Evolutionary conservation across 805 yeast species (phyloP).

Genomic region (Clavispora asparagi): DNA sequence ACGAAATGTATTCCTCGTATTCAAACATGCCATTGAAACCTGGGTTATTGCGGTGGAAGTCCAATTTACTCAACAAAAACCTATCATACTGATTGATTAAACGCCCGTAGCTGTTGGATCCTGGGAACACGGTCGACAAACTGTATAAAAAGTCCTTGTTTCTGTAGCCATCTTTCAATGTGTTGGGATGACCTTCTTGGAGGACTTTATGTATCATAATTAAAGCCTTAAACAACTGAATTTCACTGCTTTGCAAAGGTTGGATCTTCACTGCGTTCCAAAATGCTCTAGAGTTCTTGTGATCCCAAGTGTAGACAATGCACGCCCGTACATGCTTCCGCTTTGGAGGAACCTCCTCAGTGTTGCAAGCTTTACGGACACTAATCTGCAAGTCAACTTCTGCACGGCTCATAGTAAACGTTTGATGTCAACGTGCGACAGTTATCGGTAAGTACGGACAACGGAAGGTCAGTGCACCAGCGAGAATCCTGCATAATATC

Average conservation of each 20-base stretch:
- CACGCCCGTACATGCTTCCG: constrained; percentile 94
- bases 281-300: constrained; percentile 73
- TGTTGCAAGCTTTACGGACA: constrained; percentile 78
- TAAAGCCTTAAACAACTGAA: constrained; percentile 80
- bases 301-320: constrained; percentile 96
- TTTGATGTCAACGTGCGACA: not conserved
- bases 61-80: constrained; percentile 65
- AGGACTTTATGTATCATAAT: constrained; percentile 83
- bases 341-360: constrained; percentile 89
- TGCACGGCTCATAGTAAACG: constrained; percentile 35
- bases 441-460: not conserved
- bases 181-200: constrained; percentile 96
- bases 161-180: constrained; percentile 72
- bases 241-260: constrained; percentile 77
- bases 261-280: constrained; percentile 78
- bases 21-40: constrained; percentile 95
- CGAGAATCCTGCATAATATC: not conserved
- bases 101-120: constrained; percentile 54
- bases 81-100: constrained; percentile 73
- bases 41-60: constrained; percentile 77
- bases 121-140: constrained; percentile 52
- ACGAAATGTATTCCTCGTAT: constrained; percentile 88
- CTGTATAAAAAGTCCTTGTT: constrained; percentile 76
- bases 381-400: constrained; percentile 45
- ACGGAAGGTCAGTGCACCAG: not conserved